Evolutionary conservation across 2,329 filamentous ascomycete species (phyloP).

Genomic region (Monosporascus cannonballus): DNA sequence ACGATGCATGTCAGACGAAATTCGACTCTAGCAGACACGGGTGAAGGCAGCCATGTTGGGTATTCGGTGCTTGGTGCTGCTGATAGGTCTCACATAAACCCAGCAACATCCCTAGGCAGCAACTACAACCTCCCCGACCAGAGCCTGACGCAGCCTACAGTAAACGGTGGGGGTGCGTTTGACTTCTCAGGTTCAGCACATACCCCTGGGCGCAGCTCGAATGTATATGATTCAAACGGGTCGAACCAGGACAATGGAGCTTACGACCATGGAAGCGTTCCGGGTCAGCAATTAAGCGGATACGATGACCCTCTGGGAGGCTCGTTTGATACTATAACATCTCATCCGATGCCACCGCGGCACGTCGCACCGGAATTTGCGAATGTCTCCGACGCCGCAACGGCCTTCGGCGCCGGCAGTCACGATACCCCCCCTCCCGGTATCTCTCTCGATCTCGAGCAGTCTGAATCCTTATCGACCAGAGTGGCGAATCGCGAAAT

Average conservation of each 20-base stretch:
- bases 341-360: background rate
- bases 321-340: background rate
- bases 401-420: background rate
- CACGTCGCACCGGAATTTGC: slow-evolving; percentile 2
- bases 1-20: slow-evolving; percentile 6
- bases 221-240: slow-evolving; percentile 1
- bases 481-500: background rate
- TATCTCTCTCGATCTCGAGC: background rate
- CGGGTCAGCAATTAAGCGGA: background rate
- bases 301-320: background rate
- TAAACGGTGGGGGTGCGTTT: slow-evolving; percentile 9
- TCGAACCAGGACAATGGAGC: background rate
- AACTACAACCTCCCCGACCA: slow-evolving; percentile 5
- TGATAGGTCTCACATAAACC: slow-evolving; percentile 5
- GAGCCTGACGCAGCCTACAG: slow-evolving; percentile 5
- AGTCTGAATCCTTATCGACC: background rate
- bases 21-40: slow-evolving; percentile 8
- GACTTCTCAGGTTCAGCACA: slow-evolving; percentile 5
- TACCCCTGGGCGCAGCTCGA: slow-evolving; percentile 1
- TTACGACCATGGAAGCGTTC: slow-evolving; percentile 1
- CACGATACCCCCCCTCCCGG: background rate
- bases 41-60: slow-evolving; percentile 5
- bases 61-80: slow-evolving; percentile 6
- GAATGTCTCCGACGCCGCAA: slow-evolving; percentile 1
- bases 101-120: slow-evolving; percentile 7